Base-by-base conservation (phyloP, 2,329 filamentous ascomycete genomes). In the Grosmannia serpens region DNA sequence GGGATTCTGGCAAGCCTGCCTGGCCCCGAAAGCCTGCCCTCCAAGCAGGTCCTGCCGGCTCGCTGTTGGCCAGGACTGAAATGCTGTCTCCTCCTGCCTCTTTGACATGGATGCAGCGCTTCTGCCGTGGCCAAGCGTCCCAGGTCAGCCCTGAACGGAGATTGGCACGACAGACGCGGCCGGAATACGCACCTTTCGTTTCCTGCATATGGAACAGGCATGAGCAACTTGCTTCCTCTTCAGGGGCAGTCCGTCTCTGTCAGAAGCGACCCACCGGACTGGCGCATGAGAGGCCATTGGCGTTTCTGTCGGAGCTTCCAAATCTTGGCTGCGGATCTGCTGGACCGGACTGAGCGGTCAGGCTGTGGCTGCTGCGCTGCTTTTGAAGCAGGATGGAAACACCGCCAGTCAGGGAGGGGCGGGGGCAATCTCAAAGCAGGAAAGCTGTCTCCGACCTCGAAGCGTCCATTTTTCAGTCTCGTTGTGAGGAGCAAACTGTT, bases 221-320 rank as follows among this genome's bases (percentile, higher is more conserved):
- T 83, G 80, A 59, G 77, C 75, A 26, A 82, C 79, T 65, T 84
- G 82, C 62, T 81, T 81, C 55, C 81, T 72, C 70, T 85, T 85
- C 58, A 81, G 71, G 5, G 80, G 80, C 59, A 83, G 68, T 22
- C 80, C 80, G 27, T 72, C 72, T 7, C 73, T 72, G 67, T 83
- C 78, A 15, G 79, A 78, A 57, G 75, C 78, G 59, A 84, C 77
- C 66, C 84, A 84, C 65, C 77, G 81, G 68, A 83, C 79, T 6
- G 62, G 58, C 22, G 56, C 27, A 13, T 51, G 24, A 35, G 51
- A 29, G 17, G 35, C 53, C 53, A 46, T 46, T 22, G 29, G 3
- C 20, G 20, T n/a, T 13, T 22, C 51, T 17, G 20, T 22, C 51
- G 51, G 51, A 38, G 20, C 51, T 20, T 35, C n/a, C 52, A 26